Conservation (phyloP, 306 rosid genomes). For the Medicago truncatula region MtrunA17r5.0-ANR NC_053046.1:11092001-11092500, state of each 20-base stretch:
- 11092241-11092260: neutral
- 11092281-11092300: neutral
- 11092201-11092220: neutral
- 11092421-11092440: conserved; percentile 66
- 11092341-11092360: conserved; percentile 29
- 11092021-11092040: neutral
- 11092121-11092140: conserved; percentile 6
- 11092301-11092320: conserved; percentile 5
- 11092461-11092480: conserved; percentile 54
- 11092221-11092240: conserved; percentile 20
- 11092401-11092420: conserved; percentile 76
- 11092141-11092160: neutral
- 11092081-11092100: conserved; percentile 26
- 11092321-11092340: conserved; percentile 5
- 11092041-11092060: conserved; percentile 7
- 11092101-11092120: neutral
- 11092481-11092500: conserved; percentile 11
- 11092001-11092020: neutral
- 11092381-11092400: conserved; percentile 72
- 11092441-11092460: conserved; percentile 77
- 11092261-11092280: conserved; percentile 15
- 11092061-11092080: neutral
- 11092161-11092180: neutral
- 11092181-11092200: conserved; percentile 26
- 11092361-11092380: conserved; percentile 78